A percentile compares a stretch with the other conserved stretches of the same genome.
Conservation (phyloP, 768 basidiomycete species). For the Boletus edulis region DNA sequence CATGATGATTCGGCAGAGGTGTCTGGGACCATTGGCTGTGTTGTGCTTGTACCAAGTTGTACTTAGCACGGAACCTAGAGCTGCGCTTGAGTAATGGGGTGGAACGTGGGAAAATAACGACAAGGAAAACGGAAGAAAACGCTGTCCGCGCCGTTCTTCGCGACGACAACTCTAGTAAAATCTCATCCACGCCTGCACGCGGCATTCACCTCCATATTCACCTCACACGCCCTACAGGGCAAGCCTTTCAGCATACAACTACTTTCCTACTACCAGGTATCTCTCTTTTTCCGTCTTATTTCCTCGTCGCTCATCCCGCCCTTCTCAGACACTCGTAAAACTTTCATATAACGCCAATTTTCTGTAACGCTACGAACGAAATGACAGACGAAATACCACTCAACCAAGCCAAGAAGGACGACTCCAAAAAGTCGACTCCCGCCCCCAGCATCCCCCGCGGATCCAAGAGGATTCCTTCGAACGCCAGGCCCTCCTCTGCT, state of each 20-base stretch:
- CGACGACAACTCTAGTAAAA: conserved; percentile 43
- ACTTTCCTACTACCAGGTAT: conserved; percentile 48
- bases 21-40: too few species aligned
- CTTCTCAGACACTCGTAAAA: conserved; percentile 47
- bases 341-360: conserved; percentile 36
- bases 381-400: conserved; percentile 79
- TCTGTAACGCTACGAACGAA: conserved; percentile 67
- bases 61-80: conserved; percentile 1
- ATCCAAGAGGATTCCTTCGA: conserved; percentile 56
- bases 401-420: conserved; percentile 61
- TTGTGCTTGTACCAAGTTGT: neutral
- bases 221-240: conserved; percentile 90
- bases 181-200: conserved; percentile 49
- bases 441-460: conserved; percentile 49
- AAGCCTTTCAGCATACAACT: conserved; percentile 55
- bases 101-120: conserved; percentile 29
- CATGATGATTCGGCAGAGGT: conserved; percentile 16
- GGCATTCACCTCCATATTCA: conserved; percentile 54
- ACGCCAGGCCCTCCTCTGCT: conserved; percentile 40
- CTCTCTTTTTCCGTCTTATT: conserved; percentile 11
- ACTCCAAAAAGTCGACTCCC: conserved; percentile 54
- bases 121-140: conserved; percentile 14
- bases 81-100: conserved; percentile 3
- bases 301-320: conserved; percentile 19
- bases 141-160: conserved; percentile 22